These are phyloP conservation scores for Aspergillus hortae DNA, from an alignment of 2,329 filamentous ascomycete genomes.

Conservation along the genomic window DNA sequence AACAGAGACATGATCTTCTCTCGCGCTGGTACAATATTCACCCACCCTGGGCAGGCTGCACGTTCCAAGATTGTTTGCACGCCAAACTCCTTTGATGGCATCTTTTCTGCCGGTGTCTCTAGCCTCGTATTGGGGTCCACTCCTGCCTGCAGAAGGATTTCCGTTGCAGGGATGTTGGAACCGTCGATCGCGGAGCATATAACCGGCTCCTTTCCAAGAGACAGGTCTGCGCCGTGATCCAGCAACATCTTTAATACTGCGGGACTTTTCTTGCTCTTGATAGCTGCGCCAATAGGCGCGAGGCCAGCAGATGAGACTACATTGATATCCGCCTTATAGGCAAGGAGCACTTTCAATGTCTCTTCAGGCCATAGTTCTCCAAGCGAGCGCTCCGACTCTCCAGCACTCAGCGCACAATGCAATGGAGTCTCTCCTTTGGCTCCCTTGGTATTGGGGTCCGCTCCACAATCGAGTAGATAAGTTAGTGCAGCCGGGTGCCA, in stretches of 20 bases:
- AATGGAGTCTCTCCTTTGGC: neutral
- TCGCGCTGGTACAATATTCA: neutral
- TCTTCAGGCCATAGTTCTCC: neutral
- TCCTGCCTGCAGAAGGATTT: neutral
- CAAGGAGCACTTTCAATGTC: neutral
- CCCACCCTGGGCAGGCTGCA: neutral
- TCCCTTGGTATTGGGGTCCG: neutral
- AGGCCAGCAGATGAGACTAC: neutral
- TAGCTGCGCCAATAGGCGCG: neutral
- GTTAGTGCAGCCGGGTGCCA: neutral
- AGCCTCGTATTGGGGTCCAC: neutral
- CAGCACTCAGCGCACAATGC: neutral
- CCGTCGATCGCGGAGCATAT: neutral
- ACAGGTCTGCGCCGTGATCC: neutral
- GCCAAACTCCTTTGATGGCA: neutral
- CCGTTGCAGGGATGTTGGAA: neutral
- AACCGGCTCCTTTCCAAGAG: neutral
- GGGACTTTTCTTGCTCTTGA: neutral
- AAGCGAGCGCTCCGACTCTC: neutral
- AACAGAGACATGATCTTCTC: neutral
- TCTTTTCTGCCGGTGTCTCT: neutral
- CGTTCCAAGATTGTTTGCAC: neutral
- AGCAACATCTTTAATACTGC: neutral
- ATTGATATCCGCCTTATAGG: constrained; percentile 1
- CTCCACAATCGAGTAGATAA: neutral